A percentile compares a stretch with the other conserved stretches of the same genome.
Evolutionary conservation across 306 rosid genomes (phyloP).

Genomic region (Ochetophila trinervis): DNA sequence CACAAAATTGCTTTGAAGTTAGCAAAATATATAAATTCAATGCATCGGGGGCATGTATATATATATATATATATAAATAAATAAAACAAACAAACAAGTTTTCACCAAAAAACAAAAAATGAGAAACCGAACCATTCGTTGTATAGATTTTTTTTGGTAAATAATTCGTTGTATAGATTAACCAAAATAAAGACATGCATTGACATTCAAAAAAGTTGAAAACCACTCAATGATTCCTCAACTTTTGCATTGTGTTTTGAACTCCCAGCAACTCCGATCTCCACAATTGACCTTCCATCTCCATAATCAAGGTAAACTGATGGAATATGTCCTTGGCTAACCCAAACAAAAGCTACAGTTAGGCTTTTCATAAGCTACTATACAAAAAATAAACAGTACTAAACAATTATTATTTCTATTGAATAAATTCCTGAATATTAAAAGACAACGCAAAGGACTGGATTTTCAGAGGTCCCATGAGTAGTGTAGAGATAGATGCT

Average conservation of each 20-base stretch:
- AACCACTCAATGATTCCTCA: conserved; percentile 21
- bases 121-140: background rate
- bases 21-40: background rate
- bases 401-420: no score
- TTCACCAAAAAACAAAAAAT: background rate
- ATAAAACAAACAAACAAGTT: no score
- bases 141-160: no score
- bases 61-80: no score
- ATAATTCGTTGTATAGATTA: no score
- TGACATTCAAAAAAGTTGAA: background rate
- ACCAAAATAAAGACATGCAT: no score
- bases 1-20: conserved; percentile 14
- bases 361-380: background rate
- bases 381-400: no score
- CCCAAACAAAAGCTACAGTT: conserved; percentile 15
- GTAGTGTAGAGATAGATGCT: background rate
- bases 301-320: background rate
- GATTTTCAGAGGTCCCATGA: no score
- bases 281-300: conserved; percentile 6
- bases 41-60: background rate
- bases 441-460: no score
- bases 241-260: conserved; percentile 33
- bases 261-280: conserved; percentile 15
- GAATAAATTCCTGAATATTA: no score
- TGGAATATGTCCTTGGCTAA: conserved; percentile 25